Conservation (phyloP, 495 filamentous ascomycete species). For the Bryoglossum gracile region DNA sequence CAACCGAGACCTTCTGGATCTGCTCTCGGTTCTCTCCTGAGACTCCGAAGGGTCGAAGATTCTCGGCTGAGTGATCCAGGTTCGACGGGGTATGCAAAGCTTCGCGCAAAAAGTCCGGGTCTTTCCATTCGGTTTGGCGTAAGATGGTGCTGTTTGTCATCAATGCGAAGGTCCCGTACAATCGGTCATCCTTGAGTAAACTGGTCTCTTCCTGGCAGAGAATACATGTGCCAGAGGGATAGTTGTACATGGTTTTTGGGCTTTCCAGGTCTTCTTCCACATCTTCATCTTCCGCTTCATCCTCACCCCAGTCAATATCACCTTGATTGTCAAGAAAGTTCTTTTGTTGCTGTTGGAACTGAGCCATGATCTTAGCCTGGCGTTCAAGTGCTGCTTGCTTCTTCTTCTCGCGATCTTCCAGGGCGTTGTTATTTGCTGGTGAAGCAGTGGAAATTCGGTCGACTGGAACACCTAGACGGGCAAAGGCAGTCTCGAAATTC, state of each 20-base stretch:
- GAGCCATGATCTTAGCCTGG: slow-evolving; percentile 89
- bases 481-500: slow-evolving; percentile 56
- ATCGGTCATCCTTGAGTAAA: slow-evolving; percentile 75
- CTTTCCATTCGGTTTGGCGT: slow-evolving; percentile 73
- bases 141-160: slow-evolving; percentile 82
- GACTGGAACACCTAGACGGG: slow-evolving; percentile 39
- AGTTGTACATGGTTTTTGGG: slow-evolving; percentile 72
- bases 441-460: slow-evolving; percentile 48
- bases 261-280: slow-evolving; percentile 55
- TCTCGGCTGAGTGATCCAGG: slow-evolving; percentile 75
- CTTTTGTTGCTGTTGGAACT: slow-evolving; percentile 95
- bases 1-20: slow-evolving; percentile 65
- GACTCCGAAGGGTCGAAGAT: slow-evolving; percentile 80
- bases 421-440: slow-evolving; percentile 45
- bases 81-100: slow-evolving; percentile 67
- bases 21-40: slow-evolving; percentile 73
- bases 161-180: slow-evolving; percentile 88
- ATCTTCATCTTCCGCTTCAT: slow-evolving; percentile 58
- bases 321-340: slow-evolving; percentile 83
- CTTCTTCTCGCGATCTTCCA: slow-evolving; percentile 72
- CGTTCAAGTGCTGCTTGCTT: slow-evolving; percentile 83
- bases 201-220: slow-evolving; percentile 93
- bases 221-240: slow-evolving; percentile 90
- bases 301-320: slow-evolving; percentile 76
- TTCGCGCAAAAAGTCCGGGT: slow-evolving; percentile 79